Evolutionary conservation across 495 filamentous ascomycete genomes (phyloP), one percentile per base, ranked within the genome.

Genomic region (Xylaria venustula): DNA sequence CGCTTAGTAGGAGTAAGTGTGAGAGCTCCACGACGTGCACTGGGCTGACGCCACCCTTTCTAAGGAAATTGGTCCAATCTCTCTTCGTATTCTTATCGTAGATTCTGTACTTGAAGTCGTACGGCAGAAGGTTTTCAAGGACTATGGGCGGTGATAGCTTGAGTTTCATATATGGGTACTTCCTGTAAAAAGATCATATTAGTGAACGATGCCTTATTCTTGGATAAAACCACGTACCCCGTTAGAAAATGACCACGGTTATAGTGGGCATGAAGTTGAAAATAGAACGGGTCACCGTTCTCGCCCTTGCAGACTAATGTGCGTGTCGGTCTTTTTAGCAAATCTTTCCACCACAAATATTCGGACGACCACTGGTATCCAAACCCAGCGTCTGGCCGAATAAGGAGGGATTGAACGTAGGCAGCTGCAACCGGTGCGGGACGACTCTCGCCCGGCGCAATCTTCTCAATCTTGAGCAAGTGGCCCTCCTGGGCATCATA

Each of bases 31-130:
- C 92, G 7, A 97, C 92, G 75, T 98, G 94, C 2, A 98, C 93
- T 0, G 94, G 94, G 71, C 94, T 98, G 47, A 97, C 88, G 20
- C 94, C 94, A 9, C 94, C 94, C 73, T 96, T 98, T 53, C 94
- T 83, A 20, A 98, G 74, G 78, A 98, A 98, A 69, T 98, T 98
- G 0, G 92, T 93, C 94, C 95, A 98, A 72, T 98, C 93, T 71
- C 95, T 94, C 77, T 90, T 92, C 0, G 92, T 97, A 72, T 95
- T 94, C 78, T 92, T 96, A 77, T 98, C 94, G 68, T 97, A 97
- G 22, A 98, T 97, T 54, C 92, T 85, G 71, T 98, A 98, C 72
- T 98, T 98, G 88, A 98, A 98, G 75, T 98, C 95, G 67, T 89
- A 97, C 0, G 94, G 94, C 25, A 98, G 80, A 25, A 98, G 79